Evolutionary conservation across 2,329 filamentous ascomycete genomes (phyloP).

Genomic region (Alternaria hordeiaustralica): DNA sequence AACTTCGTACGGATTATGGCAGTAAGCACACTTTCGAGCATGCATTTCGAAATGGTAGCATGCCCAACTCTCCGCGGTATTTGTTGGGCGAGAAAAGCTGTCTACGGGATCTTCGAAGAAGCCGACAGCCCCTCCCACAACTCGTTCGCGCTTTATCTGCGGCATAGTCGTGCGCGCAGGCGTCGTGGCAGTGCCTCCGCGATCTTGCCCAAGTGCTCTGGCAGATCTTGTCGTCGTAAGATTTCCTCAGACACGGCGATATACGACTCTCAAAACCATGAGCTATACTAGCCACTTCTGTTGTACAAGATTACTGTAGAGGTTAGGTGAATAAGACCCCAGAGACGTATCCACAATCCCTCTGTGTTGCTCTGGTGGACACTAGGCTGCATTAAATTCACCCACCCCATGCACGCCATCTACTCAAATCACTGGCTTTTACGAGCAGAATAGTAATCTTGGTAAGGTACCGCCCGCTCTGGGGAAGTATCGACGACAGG

Average conservation of each 20-base stretch:
- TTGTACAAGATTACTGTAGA: too few relatives aligned
- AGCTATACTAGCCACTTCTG: too few relatives aligned
- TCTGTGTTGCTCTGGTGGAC: background rate
- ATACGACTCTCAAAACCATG: too few relatives aligned
- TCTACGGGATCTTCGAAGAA: constrained; percentile 47
- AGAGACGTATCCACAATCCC: too few relatives aligned
- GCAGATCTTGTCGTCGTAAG: too few relatives aligned
- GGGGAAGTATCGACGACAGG: background rate
- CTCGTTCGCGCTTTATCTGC: too few relatives aligned
- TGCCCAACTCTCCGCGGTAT: constrained; percentile 52
- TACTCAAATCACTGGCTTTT: background rate
- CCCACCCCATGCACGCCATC: background rate
- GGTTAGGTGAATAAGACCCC: too few relatives aligned
- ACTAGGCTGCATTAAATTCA: background rate
- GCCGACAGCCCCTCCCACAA: too few relatives aligned
- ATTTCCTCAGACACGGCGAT: too few relatives aligned
- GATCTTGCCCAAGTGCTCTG: too few relatives aligned
- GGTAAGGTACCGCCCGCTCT: background rate
- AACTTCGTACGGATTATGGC: constrained; percentile 53
- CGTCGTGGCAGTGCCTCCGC: too few relatives aligned
- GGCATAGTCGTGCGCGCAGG: too few relatives aligned
- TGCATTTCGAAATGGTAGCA: constrained; percentile 57
- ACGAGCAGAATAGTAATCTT: background rate
- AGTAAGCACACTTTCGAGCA: constrained; percentile 52
- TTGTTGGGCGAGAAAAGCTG: constrained; percentile 50